Evolutionary conservation across 805 yeast species (phyloP), one percentile per base, ranked within the genome.

Genomic region (Metschnikowia proteae): DNA sequence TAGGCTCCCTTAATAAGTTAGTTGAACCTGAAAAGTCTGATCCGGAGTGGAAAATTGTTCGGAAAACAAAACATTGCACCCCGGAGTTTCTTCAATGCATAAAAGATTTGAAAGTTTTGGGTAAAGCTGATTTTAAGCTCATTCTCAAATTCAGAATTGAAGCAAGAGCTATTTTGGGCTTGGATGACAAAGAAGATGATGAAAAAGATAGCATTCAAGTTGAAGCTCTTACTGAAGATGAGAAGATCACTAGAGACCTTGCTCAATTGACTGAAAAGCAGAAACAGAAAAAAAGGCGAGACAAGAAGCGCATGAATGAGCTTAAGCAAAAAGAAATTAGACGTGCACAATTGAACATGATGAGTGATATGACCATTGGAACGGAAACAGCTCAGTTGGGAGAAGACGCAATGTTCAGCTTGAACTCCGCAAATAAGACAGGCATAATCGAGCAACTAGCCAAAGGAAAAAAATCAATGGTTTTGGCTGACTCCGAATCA

Each of bases 341-440:
- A 43, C 81, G 98, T 72, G 84, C 89, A 87, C 97, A 94, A 71
- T 84, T 94, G 92, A 88, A 88, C 66, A 91, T 94, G 96, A 74
- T 87, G 50, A 88, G 97, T 5, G 96, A 96, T 61, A 81, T 79
- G 72, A 96, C 90, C 61, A 83, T 94, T 54, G 97, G 98, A 78
- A 75, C 88, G 47, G 99, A 94, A 64, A 96, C 97, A 13, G 92
- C 88, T 13, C 79, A 79, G 46, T 74, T 81, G 51, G 96, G 94
- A 33, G 76, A 85, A 47, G 91, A 86, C 50, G 79, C 91, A 1
- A 72, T 89, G 50, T 94, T 94, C 73, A 88, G 84, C 61, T 75
- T 94, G 64, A 85, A 82, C 60, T 70, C 79, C n/a, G 97, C 97
- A 3, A 88, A 88, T 65, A 86, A 86, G 66, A 83, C 96, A 3